Conservation (phyloP, 257 asterid genomes). For the Solanum tarijense region DNA sequence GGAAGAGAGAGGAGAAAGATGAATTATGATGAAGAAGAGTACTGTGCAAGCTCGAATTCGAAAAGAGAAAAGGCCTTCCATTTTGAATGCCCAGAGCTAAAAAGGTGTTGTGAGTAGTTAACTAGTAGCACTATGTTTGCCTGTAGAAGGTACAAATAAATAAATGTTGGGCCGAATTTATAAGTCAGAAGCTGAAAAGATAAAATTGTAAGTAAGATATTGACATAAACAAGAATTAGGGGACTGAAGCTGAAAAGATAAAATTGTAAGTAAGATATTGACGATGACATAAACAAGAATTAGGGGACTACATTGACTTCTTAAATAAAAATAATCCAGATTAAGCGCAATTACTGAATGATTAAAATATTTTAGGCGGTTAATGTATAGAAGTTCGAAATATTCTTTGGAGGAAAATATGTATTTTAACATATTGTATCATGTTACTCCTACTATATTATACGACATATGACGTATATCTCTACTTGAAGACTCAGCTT, state of each 20-base stretch:
- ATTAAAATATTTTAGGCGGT: background rate
- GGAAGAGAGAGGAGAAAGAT: background rate
- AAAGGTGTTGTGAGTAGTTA: background rate
- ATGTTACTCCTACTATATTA: too few relatives aligned
- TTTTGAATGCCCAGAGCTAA: background rate
- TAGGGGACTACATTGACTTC: background rate
- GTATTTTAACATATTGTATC: background rate
- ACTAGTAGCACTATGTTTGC: background rate
- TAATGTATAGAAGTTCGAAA: background rate
- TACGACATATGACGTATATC: too few relatives aligned
- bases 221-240: background rate
- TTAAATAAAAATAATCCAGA: background rate
- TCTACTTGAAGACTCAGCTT: background rate
- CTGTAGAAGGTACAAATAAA: background rate
- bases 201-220: background rate
- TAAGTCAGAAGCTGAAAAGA: background rate
- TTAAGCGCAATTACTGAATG: background rate
- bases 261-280: background rate
- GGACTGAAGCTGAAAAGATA: background rate
- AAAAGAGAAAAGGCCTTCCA: background rate
- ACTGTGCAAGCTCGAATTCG: background rate
- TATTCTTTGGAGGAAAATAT: background rate
- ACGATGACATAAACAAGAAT: background rate
- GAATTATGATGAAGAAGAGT: background rate
- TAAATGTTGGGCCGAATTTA: background rate